Evolutionary conservation across 768 basidiomycete genomes (phyloP), one percentile per base, ranked within the genome.

Genomic region (Tricholoma flavovirens): DNA sequence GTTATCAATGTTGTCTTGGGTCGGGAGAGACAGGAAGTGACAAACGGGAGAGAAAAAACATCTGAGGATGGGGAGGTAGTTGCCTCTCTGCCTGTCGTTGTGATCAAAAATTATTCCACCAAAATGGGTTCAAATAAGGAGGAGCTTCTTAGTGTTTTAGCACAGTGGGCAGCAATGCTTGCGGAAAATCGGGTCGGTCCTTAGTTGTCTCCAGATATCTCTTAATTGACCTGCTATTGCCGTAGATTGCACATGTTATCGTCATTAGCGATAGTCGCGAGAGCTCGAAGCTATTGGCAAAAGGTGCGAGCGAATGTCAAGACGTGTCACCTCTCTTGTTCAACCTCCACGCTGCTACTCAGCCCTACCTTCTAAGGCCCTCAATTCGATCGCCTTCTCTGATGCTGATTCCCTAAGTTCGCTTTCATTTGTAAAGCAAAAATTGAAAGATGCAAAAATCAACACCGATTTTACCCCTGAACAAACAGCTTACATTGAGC

Each of bases 221-320:
- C 5, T n/a, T 43, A 55, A 49, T 30, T 54, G 21, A 43, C 51
- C 38, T n/a, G 42, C 24, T 42, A 19, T 40, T 21, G 42, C 21
- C 17, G 21, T 58, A 93, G 90, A 75, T 92, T 55, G 96, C 96
- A 0, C 95, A 98, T 69, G 93, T 97, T 46, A 76, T 99, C 49
- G 83, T 98, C 32, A 74, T 94, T 43, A 91, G 91, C 62, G 92
- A 98, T 66, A 93, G 93, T 61, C 82, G 89, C 24, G 93, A 93
- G 63, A 88, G 95, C 56, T 77, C 84, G 1, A 97, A 93, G 66
- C 76, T 81, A n/a, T 73, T 98, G 6, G 84, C 91, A 0, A 88
- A 87, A 77, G 87, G 92, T 88, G 62, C 15, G 59, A 45, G 29
- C 9, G 36, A 4, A 29, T 29, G 8, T 32, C 10, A 26, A 26